Base-by-base conservation (phyloP, 805 yeast genomes). In the Kodamaea leandrae region DNA sequence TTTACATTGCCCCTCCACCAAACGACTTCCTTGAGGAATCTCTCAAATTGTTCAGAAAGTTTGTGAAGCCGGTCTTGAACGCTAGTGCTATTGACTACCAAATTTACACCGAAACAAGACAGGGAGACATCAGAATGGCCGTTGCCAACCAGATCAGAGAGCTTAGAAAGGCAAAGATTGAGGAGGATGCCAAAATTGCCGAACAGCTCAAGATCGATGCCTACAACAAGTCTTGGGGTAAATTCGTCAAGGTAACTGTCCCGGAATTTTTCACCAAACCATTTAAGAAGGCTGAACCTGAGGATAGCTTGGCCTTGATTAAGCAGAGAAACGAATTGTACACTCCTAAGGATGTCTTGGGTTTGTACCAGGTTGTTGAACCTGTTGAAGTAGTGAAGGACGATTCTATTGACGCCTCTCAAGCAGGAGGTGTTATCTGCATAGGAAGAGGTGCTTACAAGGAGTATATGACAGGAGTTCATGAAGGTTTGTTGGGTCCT, bases 1-100 rank as follows among this genome's bases (percentile, higher is more conserved):
- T 93, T 1, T 90, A 82, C 58, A 76, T 90, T 42, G 95, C 96
- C 0, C 99, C 99, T n/a, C 97, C 98, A 6, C 98, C 99, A 15
- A 86, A 86, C 53, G 97, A 91, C 58, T 86, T 79, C 51, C 64
- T 91, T 36, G 93, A 82, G 30, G 83, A 80, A 42, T 79, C 91
- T 8, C 56, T 85, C 61, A 77, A 74, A 46, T 76, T 86, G 40
- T 87, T 90, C 71, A 76, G 87, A 49, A 78, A 82, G 39, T 89
- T 77, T 56, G 74, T 88, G 49, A 91, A 91, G 64, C 99, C 99
- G 1, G 72, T 90, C 2, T 66, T 91, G 50, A 86, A 83, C 49
- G 74, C 95, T 3, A 83, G 87, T 6, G 95, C 95, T 3, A 64
- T 90, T 17, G 97, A 91, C 61, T 89, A 75, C 54, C 93, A 87